These are phyloP conservation scores for Cryptococcus sp. DNA, from an alignment of 1,284 basidiomycete species.

Conservation along the genomic window DNA sequence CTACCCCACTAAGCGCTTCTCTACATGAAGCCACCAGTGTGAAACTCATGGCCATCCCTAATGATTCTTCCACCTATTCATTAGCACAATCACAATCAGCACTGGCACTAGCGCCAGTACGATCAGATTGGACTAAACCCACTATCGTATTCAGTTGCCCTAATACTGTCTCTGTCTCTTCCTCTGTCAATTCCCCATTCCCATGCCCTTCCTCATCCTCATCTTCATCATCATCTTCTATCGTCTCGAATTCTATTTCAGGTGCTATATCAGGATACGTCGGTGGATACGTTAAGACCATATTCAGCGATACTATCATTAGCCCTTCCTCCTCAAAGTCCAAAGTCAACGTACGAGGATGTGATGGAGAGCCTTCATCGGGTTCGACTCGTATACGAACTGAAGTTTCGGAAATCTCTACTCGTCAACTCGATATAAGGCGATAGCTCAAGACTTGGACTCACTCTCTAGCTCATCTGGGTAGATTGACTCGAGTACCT, in stretches of 20 bases:
- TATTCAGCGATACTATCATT: slow-evolving; percentile 63
- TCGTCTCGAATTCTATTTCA: slow-evolving; percentile 61
- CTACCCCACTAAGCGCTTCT: slow-evolving; percentile 67
- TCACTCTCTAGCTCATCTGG: slow-evolving; percentile 86
- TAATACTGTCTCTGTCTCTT: slow-evolving; percentile 60
- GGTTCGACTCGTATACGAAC: slow-evolving; percentile 85
- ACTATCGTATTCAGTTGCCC: slow-evolving; percentile 63
- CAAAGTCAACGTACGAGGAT: slow-evolving; percentile 22
- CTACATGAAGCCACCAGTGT: slow-evolving; percentile 82
- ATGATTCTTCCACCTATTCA: slow-evolving; percentile 74
- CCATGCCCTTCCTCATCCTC: slow-evolving; percentile 53
- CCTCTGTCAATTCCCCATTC: slow-evolving; percentile 53
- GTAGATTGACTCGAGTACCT: slow-evolving; percentile 95
- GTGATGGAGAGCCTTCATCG: slow-evolving; percentile 57
- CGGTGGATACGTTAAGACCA: slow-evolving; percentile 66
- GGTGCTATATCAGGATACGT: slow-evolving; percentile 75
- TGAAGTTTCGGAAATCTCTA: slow-evolving; percentile 79
- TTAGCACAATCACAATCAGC: slow-evolving; percentile 1
- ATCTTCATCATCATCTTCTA: slow-evolving; percentile 59
- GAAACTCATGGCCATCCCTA: slow-evolving; percentile 98
- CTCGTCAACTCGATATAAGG: slow-evolving; percentile 38
- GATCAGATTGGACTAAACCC: too few relatives aligned
- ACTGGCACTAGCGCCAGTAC: not conserved
- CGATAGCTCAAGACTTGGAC: slow-evolving; percentile 48
- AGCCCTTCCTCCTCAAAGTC: not conserved